Evolutionary conservation across 75 land plant species (phyloP).

Genomic region (Sequoia sempervirens): DNA sequence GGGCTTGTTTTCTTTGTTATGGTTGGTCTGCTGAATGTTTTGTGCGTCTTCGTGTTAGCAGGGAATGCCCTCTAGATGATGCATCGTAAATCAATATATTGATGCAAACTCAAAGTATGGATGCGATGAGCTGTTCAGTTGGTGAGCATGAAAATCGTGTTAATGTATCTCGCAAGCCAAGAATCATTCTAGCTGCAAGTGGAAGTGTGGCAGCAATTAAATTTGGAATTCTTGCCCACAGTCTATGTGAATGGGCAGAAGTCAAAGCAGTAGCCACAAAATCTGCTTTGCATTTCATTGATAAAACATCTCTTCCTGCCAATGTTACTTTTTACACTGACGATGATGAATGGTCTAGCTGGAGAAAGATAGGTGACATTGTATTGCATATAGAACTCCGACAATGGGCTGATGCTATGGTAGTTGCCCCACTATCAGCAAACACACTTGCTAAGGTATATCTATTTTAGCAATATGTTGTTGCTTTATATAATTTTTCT

Average conservation of each 20-base stretch:
- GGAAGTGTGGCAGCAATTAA: too few relatives aligned
- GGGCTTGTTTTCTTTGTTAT: not conserved
- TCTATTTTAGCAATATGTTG: not conserved
- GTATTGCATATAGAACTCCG: too few relatives aligned
- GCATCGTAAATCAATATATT: not conserved
- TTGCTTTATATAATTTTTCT: not conserved
- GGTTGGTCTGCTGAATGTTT: not conserved
- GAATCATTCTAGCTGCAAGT: conserved; percentile 81
- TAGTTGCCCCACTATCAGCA: conserved; percentile 92
- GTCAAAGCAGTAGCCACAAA: too few relatives aligned
- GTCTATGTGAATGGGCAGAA: too few relatives aligned
- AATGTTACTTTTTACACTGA: too few relatives aligned
- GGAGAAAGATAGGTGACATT: too few relatives aligned
- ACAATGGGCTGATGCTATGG: conserved; percentile 90
- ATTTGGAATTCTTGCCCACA: too few relatives aligned
- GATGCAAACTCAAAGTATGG: not conserved
- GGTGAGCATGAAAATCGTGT: not conserved
- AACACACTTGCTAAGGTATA: too few relatives aligned
- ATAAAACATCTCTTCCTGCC: too few relatives aligned
- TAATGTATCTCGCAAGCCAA: conserved; percentile 37
- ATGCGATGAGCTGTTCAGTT: not conserved
- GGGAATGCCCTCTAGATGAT: not conserved
- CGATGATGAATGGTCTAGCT: too few relatives aligned
- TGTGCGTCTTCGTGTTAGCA: not conserved
- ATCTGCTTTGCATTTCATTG: too few relatives aligned